Evolutionary conservation across 352 stramenopile genomes (phyloP), one percentile per base, ranked within the genome.

Genomic region (Pythium utonaiense): DNA sequence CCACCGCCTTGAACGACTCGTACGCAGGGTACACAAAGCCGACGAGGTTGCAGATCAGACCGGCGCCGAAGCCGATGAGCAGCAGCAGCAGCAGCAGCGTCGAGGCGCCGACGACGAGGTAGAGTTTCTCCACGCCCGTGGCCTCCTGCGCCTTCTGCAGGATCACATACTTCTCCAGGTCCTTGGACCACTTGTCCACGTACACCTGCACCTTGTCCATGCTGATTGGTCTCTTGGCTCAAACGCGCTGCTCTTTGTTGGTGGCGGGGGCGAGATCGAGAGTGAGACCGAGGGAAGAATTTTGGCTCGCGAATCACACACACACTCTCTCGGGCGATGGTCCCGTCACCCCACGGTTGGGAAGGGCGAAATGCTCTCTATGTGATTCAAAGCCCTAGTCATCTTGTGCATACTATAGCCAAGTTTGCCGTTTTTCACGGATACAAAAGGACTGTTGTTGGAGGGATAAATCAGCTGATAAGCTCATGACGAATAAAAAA

Each of bases 111-210:
- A 73, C 69, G 38, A 94, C 83, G 21, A 96, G 75, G 74, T 96
- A 96, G 64, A 96, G 69, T 68, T 96, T 96, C 62, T 95, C 84
- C 28, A 95, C 77, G 65, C 86, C 86, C 33, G 86, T 94, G 28
- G 82, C 74, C 21, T 89, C 84, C 65, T 95, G 82, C 52, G 83
- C 77, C 64, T 83, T 77, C 67, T 92, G 78, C 41, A 94, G 68
- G n/a, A 89, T 53, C 21, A 77, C 75, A 56, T 88, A 83, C 73
- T 89, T 91, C 53, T 94, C 85, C 47, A 94, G 71, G 68, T 92
- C 83, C 67, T 90, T 91, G 33, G 83, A 85, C 80, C 78, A 89
- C 74, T 93, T 93, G 76, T 90, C 81, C 74, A 89, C 72, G 71
- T 89, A 79, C 64, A 88, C 81, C 71, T 91, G 81, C 58, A 91